These are phyloP conservation scores for Tricholoma furcatifolium DNA, from an alignment of 768 basidiomycete genomes.

Conservation along the genomic window DNA sequence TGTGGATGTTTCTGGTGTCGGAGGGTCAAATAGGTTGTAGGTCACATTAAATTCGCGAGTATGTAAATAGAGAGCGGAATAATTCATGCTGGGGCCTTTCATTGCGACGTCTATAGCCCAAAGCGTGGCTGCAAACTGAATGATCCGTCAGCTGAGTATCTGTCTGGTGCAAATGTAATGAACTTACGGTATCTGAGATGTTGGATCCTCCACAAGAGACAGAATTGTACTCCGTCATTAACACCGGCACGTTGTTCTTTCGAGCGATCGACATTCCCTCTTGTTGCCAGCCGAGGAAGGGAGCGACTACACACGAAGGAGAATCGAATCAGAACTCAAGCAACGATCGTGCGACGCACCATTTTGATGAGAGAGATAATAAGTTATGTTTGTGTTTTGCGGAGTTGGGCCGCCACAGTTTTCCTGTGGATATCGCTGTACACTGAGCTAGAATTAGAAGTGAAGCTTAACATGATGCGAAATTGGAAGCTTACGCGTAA, in stretches of 20 bases:
- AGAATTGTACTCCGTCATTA: constrained; percentile 35
- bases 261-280: constrained; percentile 25
- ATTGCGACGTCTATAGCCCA: constrained; percentile 36
- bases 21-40: constrained; percentile 41
- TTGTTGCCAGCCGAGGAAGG: constrained; percentile 29
- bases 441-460: constrained; percentile 9
- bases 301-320: constrained; percentile 17
- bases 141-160: background rate
- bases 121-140: constrained; percentile 32
- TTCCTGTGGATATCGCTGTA: constrained; percentile 35
- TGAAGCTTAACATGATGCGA: background rate
- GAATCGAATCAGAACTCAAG: background rate
- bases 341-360: constrained; percentile 17
- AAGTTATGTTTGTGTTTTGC: constrained; percentile 32
- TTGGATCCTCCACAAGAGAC: constrained; percentile 37
- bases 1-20: constrained; percentile 22
- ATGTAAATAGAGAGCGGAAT: constrained; percentile 31
- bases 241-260: constrained; percentile 23
- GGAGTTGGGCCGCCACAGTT: constrained; percentile 27
- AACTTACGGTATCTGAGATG: constrained; percentile 30
- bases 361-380: constrained; percentile 31
- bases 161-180: background rate
- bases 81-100: constrained; percentile 29
- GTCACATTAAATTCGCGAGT: constrained; percentile 33
- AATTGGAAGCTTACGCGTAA: constrained; percentile 22